Evolutionary conservation across 345 rosid species (phyloP), one percentile per base, ranked within the genome.

Genomic region (Arabidopsis thaliana): DNA sequence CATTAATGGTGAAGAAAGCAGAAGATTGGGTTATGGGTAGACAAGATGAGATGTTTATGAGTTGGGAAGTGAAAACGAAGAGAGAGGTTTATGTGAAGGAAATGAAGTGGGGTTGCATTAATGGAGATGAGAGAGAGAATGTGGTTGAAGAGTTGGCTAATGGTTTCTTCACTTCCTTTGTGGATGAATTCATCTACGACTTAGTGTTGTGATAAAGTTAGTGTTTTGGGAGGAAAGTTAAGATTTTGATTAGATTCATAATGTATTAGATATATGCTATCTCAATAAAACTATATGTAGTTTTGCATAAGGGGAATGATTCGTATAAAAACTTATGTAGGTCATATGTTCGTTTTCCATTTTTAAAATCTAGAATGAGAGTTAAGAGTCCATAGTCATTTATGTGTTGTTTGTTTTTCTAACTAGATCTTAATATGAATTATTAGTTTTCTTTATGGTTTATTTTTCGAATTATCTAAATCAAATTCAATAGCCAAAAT

Each of bases 1-100:
- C 7, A 4, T 4, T 59, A 22, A 71, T 70, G 58, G 40, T 90
- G 66, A 75, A 71, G 75, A 72, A 20, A 67, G 91, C 80, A 7
- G 76, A 76, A 66, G 89, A 85, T 13, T 90, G 98, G 98, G 32
- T 90, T 7, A 75, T 71, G 48, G 91, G 86, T 34, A 44, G 65
- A 37, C 71, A 84, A 6, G 59, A 79, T 42, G 88, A 86, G 36
- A 6, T 75, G 77, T 58, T 84, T 66, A 9, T 78, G 62, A 88
- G 91, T 20, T 90, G 95, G 96, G 87, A 90, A 60, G 82, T 81
- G 62, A 64, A 45, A 53, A 84, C 79, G 8, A 80, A 82, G 8
- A 86, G 97, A 46, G 65, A 57, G 13, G 59, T 71, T 10, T 91
- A 84, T 45, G 53, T 90, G 45, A 84, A 74, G 34, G 89, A 85